phyloP scores from a whole-genome alignment of 2,329 filamentous ascomycete species.

The Aulographum hederae region DNA sequence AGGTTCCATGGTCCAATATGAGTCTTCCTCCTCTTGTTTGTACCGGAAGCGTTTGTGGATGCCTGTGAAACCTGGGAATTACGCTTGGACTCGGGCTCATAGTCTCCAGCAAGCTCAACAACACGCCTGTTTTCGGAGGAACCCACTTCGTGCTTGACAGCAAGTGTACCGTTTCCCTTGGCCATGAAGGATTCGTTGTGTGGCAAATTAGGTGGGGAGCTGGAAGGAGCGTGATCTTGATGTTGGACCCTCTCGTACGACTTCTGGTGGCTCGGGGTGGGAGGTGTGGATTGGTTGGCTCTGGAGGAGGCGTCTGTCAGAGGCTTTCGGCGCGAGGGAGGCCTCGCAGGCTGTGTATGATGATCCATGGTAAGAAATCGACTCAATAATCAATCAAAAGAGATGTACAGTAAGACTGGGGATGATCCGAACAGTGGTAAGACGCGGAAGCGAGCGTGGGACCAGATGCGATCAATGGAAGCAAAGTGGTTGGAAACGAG shows the following conservation, averaged over 20 bases:
- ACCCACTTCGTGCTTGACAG: conserved; percentile 17
- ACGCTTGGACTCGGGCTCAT: conserved; percentile 25
- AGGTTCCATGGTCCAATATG: conserved; percentile 90
- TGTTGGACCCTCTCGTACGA: no score
- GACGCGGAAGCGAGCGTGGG: no score
- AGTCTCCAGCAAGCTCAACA: conserved; percentile 30
- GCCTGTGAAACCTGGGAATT: conserved; percentile 35
- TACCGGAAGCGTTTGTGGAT: conserved; percentile 32
- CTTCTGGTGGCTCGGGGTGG: background rate
- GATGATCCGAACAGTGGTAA: no score
- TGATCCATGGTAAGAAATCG: no score
- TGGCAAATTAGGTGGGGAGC: conserved; percentile 10
- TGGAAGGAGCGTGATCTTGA: background rate
- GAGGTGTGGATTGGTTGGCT: conserved; percentile 13
- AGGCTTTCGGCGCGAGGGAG: conserved; percentile 13
- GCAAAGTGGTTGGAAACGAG: no score
- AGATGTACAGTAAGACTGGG: no score
- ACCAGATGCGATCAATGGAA: no score
- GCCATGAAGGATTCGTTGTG: conserved; percentile 26
- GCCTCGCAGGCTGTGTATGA: conserved; percentile 13
- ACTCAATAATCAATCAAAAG: no score
- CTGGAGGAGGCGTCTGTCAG: conserved; percentile 16
- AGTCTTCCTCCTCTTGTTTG: conserved; percentile 36
- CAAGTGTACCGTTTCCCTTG: conserved; percentile 21
- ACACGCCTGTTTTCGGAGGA: conserved; percentile 31